phyloP scores from a whole-genome alignment of 129 eudicot genomes.

The Flaveria robusta region DNA sequence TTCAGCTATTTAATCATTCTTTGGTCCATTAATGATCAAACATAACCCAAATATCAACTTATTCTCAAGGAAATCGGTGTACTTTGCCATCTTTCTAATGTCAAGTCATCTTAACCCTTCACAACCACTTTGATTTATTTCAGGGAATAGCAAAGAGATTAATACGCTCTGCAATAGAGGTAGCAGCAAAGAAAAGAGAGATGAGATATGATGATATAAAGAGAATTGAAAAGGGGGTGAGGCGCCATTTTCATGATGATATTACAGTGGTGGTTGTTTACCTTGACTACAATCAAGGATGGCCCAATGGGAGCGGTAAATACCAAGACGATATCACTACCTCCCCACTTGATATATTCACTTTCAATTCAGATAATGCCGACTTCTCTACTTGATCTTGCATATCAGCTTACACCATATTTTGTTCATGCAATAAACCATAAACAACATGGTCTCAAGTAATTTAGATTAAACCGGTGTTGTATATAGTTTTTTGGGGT shows the following conservation, averaged over 20 bases:
- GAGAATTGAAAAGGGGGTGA: conserved; percentile 66
- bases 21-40: background rate
- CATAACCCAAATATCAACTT: background rate
- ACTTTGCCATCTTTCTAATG: too few species aligned
- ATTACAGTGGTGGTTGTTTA: conserved; percentile 69
- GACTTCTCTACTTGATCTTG: conserved; percentile 36
- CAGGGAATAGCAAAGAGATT: conserved; percentile 85
- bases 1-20: background rate
- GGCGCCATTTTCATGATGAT: conserved; percentile 83
- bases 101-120: background rate
- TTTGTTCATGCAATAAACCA: conserved; percentile 35
- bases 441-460: conserved; percentile 26
- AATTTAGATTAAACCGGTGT: conserved; percentile 18
- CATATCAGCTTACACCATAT: conserved; percentile 21
- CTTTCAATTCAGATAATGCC: conserved; percentile 48
- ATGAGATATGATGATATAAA: conserved; percentile 65
- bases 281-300: conserved; percentile 52
- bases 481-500: conserved; percentile 34
- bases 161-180: conserved; percentile 59
- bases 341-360: conserved; percentile 61
- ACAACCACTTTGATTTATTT: conserved; percentile 14
- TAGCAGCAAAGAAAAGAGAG: conserved; percentile 65
- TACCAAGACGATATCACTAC: conserved; percentile 41
- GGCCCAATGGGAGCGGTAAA: conserved; percentile 38
- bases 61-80: background rate